Evolutionary conservation across 129 eudicot genomes (phyloP).

Genomic region (Flaveria robusta): DNA sequence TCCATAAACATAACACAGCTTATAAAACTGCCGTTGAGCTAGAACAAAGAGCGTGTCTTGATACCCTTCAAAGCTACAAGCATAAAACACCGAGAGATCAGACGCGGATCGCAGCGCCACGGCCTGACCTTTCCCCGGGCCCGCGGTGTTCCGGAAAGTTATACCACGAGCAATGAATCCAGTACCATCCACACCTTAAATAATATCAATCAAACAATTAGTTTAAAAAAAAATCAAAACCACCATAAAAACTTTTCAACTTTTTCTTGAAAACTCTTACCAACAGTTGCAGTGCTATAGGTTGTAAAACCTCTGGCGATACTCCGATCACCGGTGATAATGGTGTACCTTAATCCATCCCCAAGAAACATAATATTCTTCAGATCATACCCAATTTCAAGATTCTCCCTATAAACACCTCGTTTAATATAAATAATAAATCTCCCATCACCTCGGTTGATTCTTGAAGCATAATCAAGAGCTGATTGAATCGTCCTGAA

Average conservation of each 20-base stretch:
- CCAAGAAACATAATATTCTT: slow-evolving; percentile 58
- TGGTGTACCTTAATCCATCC: slow-evolving; percentile 47
- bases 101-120: slow-evolving; percentile 60
- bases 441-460: slow-evolving; percentile 39
- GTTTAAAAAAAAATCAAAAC: neutral
- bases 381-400: slow-evolving; percentile 38
- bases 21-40: slow-evolving; percentile 61
- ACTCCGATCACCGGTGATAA: slow-evolving; percentile 52
- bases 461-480: slow-evolving; percentile 44
- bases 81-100: slow-evolving; percentile 60
- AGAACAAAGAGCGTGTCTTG: slow-evolving; percentile 65
- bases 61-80: slow-evolving; percentile 66
- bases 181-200: slow-evolving; percentile 47
- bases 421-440: slow-evolving; percentile 40
- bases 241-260: neutral
- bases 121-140: slow-evolving; percentile 54
- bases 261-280: slow-evolving; percentile 25
- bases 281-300: slow-evolving; percentile 53
- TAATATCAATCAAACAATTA: too few relatives aligned
- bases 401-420: slow-evolving; percentile 51
- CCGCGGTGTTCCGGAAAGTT: slow-evolving; percentile 68
- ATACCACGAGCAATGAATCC: slow-evolving; percentile 74
- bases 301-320: slow-evolving; percentile 49
- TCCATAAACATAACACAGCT: slow-evolving; percentile 58
- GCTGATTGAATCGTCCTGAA: slow-evolving; percentile 49